Evolutionary conservation across 768 basidiomycete genomes (phyloP).

Genomic region (Leucocoprinus leucothites): DNA sequence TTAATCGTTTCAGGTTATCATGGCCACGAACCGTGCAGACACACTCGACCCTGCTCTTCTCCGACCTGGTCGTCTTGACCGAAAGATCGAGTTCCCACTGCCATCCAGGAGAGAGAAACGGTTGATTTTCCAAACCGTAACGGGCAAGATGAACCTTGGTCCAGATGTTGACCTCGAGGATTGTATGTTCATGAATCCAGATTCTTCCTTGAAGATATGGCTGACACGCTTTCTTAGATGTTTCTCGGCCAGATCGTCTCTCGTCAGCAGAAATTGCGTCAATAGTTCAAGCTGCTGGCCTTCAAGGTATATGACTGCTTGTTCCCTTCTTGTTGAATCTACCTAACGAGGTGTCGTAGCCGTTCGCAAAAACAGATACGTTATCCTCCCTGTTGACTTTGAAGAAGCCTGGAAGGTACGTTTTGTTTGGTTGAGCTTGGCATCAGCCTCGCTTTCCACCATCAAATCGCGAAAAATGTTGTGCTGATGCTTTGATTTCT

Average conservation of each 20-base stretch:
- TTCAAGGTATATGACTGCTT: conserved; percentile 67
- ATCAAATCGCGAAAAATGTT: conserved; percentile 18
- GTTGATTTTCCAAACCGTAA: conserved; percentile 96
- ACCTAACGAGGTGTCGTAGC: conserved; percentile 42
- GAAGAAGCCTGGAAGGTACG: conserved; percentile 99
- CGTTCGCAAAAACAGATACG: conserved; percentile 97
- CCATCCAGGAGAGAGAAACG: conserved; percentile 94
- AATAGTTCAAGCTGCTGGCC: conserved; percentile 94
- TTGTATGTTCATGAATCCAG: conserved; percentile 51
- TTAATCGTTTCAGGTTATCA: conserved; percentile 92
- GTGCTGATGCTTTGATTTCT: conserved; percentile 27
- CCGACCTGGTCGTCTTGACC: conserved; percentile 94
- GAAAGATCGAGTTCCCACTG: conserved; percentile 98
- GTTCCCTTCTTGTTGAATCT: background rate
- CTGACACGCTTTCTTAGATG: conserved; percentile 53
- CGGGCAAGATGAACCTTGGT: conserved; percentile 95
- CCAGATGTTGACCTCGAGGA: conserved; percentile 99
- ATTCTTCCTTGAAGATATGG: background rate
- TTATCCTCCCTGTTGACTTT: conserved; percentile 95
- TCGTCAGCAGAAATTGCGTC: conserved; percentile 95
- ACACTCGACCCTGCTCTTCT: conserved; percentile 97
- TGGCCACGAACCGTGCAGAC: conserved; percentile 99
- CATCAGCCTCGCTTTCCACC: conserved; percentile 16
- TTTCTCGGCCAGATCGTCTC: conserved; percentile 92
- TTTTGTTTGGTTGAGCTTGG: conserved; percentile 55